These are phyloP conservation scores for Metschnikowia arizonensis DNA, from an alignment of 805 yeast genomes.

Conservation along the genomic window DNA sequence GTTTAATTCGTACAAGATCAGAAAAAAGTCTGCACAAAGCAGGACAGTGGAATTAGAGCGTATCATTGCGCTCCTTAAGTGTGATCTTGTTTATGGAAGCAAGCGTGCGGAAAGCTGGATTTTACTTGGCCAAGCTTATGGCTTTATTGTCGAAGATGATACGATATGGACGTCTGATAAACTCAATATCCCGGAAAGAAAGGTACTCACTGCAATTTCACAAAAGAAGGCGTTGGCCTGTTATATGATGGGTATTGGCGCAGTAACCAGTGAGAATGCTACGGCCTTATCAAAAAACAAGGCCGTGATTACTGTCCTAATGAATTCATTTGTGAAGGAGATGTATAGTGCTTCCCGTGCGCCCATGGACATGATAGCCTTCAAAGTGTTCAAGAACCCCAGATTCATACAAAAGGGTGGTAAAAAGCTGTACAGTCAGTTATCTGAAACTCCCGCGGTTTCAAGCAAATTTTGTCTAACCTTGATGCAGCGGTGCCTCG, in stretches of 20 bases:
- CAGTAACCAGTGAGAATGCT: conserved; percentile 13
- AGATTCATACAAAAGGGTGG: conserved; percentile 26
- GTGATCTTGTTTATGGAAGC: conserved; percentile 65
- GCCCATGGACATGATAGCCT: conserved; percentile 64
- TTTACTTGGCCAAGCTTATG: conserved; percentile 73
- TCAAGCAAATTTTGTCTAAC: conserved; percentile 30
- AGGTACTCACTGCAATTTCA: conserved; percentile 52
- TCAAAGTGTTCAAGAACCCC: conserved; percentile 39
- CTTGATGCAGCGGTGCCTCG: conserved; percentile 41
- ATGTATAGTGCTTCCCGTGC: conserved; percentile 54
- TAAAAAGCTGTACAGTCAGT: conserved; percentile 25
- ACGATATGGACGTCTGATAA: conserved; percentile 90
- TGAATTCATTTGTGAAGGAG: conserved; percentile 55
- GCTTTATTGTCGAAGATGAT: conserved; percentile 80
- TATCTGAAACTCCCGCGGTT: conserved; percentile 21
- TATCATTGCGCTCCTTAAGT: conserved; percentile 59
- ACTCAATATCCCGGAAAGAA: conserved; percentile 58
- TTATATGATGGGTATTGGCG: conserved; percentile 66
- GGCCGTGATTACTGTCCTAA: conserved; percentile 41
- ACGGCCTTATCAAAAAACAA: conserved; percentile 17
- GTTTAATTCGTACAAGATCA: conserved; percentile 60
- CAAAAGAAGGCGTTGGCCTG: conserved; percentile 72
- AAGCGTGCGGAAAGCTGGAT: conserved; percentile 83
- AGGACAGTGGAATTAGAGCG: conserved; percentile 76
- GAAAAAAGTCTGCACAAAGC: conserved; percentile 77